A percentile compares a stretch with the other conserved stretches of the same genome.
These are phyloP conservation scores for Puccinia polysora DNA, from an alignment of 1,284 basidiomycete genomes.

Conservation along the genomic window DNA sequence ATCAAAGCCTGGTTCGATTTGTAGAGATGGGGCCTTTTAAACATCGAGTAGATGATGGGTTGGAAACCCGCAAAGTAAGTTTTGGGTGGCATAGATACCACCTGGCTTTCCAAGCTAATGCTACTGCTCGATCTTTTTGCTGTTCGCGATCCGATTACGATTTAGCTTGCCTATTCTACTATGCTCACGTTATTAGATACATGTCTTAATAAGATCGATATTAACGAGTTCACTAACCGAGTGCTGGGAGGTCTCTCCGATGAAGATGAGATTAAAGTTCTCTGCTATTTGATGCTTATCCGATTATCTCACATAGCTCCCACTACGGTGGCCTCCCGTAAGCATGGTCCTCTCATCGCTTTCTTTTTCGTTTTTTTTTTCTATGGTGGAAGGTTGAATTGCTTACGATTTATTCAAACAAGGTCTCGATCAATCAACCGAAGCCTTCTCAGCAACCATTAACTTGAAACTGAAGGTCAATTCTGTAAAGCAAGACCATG, in stretches of 20 bases:
- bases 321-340: constrained; percentile 60
- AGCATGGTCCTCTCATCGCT: constrained; percentile 43
- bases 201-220: constrained; percentile 75
- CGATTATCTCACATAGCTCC: constrained; percentile 80
- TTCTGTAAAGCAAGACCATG: constrained; percentile 91
- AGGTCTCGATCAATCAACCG: constrained; percentile 77
- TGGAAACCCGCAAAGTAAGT: constrained; percentile 65
- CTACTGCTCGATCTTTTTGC: not conserved
- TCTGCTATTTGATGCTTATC: constrained; percentile 91
- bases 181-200: constrained; percentile 93
- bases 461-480: constrained; percentile 66
- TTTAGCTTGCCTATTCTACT: constrained; percentile 86
- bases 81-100: not conserved
- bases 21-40: constrained; percentile 99
- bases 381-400: not conserved
- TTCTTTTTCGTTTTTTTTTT: constrained; percentile 50
- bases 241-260: constrained; percentile 80
- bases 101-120: too few species aligned
- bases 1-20: constrained; percentile 70
- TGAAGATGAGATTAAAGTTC: constrained; percentile 93
- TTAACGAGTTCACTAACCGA: constrained; percentile 74
- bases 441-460: constrained; percentile 75
- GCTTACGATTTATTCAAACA: constrained; percentile 52
- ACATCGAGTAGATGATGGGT: constrained; percentile 85
- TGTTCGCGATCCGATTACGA: not conserved